Evolutionary conservation across 2,329 filamentous ascomycete species (phyloP).

Genomic region (Bisporella sp.): DNA sequence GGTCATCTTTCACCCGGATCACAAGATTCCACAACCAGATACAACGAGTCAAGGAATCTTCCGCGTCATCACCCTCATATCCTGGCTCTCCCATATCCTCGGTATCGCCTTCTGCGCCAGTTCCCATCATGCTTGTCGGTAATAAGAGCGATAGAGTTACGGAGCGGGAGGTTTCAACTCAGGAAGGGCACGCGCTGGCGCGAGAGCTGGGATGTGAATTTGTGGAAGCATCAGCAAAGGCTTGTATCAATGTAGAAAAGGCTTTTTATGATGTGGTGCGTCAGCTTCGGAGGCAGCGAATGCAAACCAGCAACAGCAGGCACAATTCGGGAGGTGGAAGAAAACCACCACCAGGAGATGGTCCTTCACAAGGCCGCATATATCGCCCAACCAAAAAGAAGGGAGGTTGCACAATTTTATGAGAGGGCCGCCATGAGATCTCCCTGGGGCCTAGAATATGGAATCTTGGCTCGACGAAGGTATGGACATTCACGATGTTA

Average conservation of each 20-base stretch:
- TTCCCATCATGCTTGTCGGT: conserved; percentile 95
- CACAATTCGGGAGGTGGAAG: conserved; percentile 14
- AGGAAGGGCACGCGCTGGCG: conserved; percentile 87
- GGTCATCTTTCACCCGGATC: conserved; percentile 91
- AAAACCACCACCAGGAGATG: conserved; percentile 14
- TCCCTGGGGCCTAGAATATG: conserved; percentile 1
- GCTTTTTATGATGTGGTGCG: conserved; percentile 97
- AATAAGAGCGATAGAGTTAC: conserved; percentile 98
- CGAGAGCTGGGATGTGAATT: conserved; percentile 93
- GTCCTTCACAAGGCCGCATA: conserved; percentile 17
- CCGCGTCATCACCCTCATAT: conserved; percentile 68
- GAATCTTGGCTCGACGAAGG: conserved; percentile 6
- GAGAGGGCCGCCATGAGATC: conserved; percentile 11
- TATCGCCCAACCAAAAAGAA: conserved; percentile 19
- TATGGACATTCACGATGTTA: conserved; percentile 16
- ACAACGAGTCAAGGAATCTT: conserved; percentile 91
- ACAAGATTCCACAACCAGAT: conserved; percentile 96
- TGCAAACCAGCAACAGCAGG: conserved; percentile 29
- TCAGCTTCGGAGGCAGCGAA: conserved; percentile 77
- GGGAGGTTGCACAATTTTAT: conserved; percentile 28
- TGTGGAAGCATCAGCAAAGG: conserved; percentile 94
- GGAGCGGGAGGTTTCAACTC: conserved; percentile 91
- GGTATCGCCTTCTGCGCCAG: conserved; percentile 43
- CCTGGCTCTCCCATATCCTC: conserved; percentile 65
- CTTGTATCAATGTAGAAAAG: conserved; percentile 97